Evolutionary conservation across 306 rosid species (phyloP).

Genomic region (Luffa acutangula): DNA sequence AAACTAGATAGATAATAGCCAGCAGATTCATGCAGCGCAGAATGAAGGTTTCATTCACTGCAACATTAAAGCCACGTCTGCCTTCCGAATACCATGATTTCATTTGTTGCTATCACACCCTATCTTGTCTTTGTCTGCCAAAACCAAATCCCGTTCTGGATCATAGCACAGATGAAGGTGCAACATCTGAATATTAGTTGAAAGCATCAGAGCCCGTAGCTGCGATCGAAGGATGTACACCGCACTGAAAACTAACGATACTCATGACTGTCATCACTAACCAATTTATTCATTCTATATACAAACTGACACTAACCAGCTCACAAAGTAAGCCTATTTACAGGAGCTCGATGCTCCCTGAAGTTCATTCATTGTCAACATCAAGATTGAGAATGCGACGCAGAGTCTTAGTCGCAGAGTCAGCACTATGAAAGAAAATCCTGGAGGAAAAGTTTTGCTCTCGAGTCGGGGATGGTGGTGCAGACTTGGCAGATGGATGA

Average conservation of each 20-base stretch:
- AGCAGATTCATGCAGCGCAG: not conserved
- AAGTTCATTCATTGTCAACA: constrained; percentile 10
- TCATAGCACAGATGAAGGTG: not conserved
- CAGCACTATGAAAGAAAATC: constrained; percentile 8
- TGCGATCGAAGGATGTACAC: not conserved
- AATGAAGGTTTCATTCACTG: not conserved
- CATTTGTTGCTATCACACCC: not conserved
- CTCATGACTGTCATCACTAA: constrained; percentile 4
- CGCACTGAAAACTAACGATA: constrained; percentile 2
- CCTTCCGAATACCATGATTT: not conserved
- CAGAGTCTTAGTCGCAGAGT: constrained; percentile 17
- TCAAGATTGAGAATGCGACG: constrained; percentile 18
- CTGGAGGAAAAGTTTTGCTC: not conserved
- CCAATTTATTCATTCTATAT: constrained; percentile 12
- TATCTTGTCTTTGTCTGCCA: not conserved
- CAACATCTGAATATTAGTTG: not conserved
- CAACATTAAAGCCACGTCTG: not conserved
- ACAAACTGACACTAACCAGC: constrained; percentile 6
- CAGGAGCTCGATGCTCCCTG: constrained; percentile 13
- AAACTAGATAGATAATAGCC: not conserved
- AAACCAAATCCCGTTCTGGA: not conserved
- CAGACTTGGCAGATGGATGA: constrained; percentile 14
- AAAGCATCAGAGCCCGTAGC: not conserved
- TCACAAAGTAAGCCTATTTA: constrained; percentile 5
- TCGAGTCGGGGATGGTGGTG: constrained; percentile 18